Base-by-base conservation (phyloP, 2,329 filamentous ascomycete species). In the Metarhizium rileyi region DNA sequence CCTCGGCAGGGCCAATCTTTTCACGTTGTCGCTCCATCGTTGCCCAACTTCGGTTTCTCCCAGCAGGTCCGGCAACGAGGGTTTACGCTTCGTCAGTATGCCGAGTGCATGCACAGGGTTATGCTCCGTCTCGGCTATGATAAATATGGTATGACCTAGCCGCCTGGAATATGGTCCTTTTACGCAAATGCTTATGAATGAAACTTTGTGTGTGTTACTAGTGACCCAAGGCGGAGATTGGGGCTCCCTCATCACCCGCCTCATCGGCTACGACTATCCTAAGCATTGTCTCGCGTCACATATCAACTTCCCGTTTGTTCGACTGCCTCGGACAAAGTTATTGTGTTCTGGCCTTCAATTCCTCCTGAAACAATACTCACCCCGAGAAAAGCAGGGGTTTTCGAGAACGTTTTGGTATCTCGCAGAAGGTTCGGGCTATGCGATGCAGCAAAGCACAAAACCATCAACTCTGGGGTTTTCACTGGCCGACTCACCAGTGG, bases 381-480 rank as follows among this genome's bases (percentile, higher is more conserved):
- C 53, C 1, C 30, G 55, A 0, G 60, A 61, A 14, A 44, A 41
- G 28, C 52, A 66, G 1, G 80, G 80, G 0, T 61, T 79, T 6
- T 69, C 67, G 25, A 74, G 84, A 5, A 69, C 67, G 0, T 51
- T 65, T 0, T 84, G 79, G 80, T 87, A 87, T 63, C 7, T 55
- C 0, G 57, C 65, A 4, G 70, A 84, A 52, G 80, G 82, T 0
- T 64, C 61, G 8, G 63, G 62, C 1, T 66, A 67, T 38, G 51
- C 59, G 28, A 3, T 59, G 1, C 26, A 59, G 40, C 63, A 66
- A 38, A 80, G 77, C 3, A 89, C 86, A 0, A 83, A 84, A 50
- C 87, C 87, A 0, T 80, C 87, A 47, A 91, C 87, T 0, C 61
- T 90, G 0, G 83, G 82, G 0, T 87, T 87, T 58, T 80, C 73